Conservation (phyloP, 164 flowering plant species). For the Aristolochia contorta region DNA sequence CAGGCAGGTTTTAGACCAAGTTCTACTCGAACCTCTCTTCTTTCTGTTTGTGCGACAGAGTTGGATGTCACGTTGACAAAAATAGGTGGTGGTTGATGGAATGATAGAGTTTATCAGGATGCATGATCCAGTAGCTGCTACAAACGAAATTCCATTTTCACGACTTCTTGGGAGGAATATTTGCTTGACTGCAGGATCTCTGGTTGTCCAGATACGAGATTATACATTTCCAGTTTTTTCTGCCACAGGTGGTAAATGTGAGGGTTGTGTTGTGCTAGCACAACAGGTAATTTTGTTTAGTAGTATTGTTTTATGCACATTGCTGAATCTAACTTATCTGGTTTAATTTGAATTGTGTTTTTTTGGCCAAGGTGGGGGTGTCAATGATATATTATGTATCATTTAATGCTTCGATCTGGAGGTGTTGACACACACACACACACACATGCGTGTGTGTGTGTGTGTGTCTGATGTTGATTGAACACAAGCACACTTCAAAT, state of each 20-base stretch:
- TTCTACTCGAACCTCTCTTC: constrained; percentile 63
- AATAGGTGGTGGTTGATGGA: constrained; percentile 84
- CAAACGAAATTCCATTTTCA: constrained; percentile 75
- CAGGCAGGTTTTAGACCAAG: constrained; percentile 90
- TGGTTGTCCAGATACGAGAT: constrained; percentile 65
- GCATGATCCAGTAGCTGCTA: constrained; percentile 73
- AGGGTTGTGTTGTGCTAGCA: constrained; percentile 84
- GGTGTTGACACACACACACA: too few relatives aligned
- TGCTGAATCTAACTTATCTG: neutral
- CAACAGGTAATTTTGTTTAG: constrained; percentile 64
- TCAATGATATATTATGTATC: too few relatives aligned
- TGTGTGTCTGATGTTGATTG: too few relatives aligned
- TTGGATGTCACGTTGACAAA: constrained; percentile 59
- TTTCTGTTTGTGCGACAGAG: constrained; percentile 70
- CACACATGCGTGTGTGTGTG: too few relatives aligned
- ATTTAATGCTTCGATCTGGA: too few relatives aligned
- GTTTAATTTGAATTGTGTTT: too few relatives aligned
- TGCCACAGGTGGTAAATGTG: constrained; percentile 71
- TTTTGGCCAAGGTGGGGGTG: too few relatives aligned
- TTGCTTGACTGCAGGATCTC: constrained; percentile 50
- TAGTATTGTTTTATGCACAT: constrained; percentile 2
- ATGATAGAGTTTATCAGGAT: constrained; percentile 77
- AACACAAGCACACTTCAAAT: too few relatives aligned
- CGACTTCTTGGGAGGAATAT: constrained; percentile 74
- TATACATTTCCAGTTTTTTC: constrained; percentile 75